Base-by-base conservation (phyloP, 768 basidiomycete species). In the Phaeolepiota aurea region DNA sequence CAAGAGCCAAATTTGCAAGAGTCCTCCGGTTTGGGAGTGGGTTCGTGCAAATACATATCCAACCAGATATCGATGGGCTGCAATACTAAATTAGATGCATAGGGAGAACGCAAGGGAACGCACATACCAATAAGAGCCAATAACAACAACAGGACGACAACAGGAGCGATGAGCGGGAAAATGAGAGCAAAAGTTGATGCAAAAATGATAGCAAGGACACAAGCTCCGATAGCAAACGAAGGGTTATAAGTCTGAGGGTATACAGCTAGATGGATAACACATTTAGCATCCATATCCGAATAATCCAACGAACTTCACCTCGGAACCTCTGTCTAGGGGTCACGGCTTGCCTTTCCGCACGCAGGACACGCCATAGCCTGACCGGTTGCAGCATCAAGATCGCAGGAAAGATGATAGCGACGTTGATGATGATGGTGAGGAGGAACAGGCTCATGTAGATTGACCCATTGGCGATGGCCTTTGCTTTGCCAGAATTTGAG, bases 321-420 rank as follows among this genome's bases (percentile, higher is more conserved):
- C 87, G 64, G 63, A 88, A 91, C 14, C 76, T 68, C 56, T 89
- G 81, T 28, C 87, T 69, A 33, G 87, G 87, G 5, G 87, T 91
- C 15, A 82, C 51, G 7, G 82, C 79, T 21, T 68, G 64, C 44
- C 63, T 71, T 53, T 82, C 76, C 2, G 74, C 69, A 20, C 67
- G 66, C 30, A 76, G 44, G 14, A 82, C 72, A 37, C 57, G 65
- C 73, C 75, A 76, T 18, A 88, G 58, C 20, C 77, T 71, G 23
- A 71, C 45, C 5, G 84, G 83, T 55, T 87, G 86, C n/a, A 91
- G 65, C 46, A 88, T 46, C 31, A 87, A 71, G 18, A 87, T 55
- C 15, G 73, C 87, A 7, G 87, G 87, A 38, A 76, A 65, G 35
- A 85, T 72, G 41, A 87, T 69, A 14, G 84, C 82, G 16, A 81